These are phyloP conservation scores for Glarea lozoyensis DNA, from an alignment of 495 filamentous ascomycete genomes.

Conservation along the genomic window DNA sequence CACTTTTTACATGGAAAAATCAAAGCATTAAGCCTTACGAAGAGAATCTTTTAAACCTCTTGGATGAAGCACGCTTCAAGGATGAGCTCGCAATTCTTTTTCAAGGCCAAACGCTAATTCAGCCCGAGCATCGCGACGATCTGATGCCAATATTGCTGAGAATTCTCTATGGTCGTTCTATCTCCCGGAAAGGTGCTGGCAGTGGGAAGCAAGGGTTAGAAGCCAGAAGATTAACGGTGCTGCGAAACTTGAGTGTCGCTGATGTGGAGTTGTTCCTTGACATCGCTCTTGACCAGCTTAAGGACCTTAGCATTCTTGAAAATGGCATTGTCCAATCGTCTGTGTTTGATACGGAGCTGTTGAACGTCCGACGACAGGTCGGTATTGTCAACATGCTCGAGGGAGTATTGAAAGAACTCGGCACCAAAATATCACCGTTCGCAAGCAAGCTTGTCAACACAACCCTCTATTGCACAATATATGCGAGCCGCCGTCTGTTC, in stretches of 20 bases:
- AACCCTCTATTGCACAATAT: conserved; percentile 67
- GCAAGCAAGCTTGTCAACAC: conserved; percentile 57
- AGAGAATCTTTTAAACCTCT: conserved; percentile 76
- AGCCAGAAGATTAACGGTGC: conserved; percentile 50
- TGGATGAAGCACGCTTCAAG: conserved; percentile 86
- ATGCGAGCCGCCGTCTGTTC: conserved; percentile 52
- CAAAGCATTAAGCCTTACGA: conserved; percentile 67
- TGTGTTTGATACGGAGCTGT: conserved; percentile 40
- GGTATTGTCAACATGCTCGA: conserved; percentile 87
- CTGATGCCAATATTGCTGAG: conserved; percentile 81
- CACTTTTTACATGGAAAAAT: conserved; percentile 81
- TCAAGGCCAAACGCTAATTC: conserved; percentile 70
- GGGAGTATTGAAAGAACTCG: conserved; percentile 76
- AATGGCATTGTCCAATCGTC: conserved; percentile 37
- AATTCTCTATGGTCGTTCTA: conserved; percentile 79
- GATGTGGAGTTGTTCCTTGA: conserved; percentile 72
- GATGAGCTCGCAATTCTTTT: conserved; percentile 86
- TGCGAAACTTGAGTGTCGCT: conserved; percentile 40
- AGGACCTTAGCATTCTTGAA: conserved; percentile 44
- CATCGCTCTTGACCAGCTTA: conserved; percentile 69
- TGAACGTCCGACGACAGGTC: conserved; percentile 67
- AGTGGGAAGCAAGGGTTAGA: conserved; percentile 52
- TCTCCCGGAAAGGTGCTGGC: conserved; percentile 66
- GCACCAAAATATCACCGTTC: conserved; percentile 54
- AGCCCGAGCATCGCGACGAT: conserved; percentile 56